Base-by-base conservation (phyloP, 495 filamentous ascomycete species). In the Penicillium malachiteum region DNA sequence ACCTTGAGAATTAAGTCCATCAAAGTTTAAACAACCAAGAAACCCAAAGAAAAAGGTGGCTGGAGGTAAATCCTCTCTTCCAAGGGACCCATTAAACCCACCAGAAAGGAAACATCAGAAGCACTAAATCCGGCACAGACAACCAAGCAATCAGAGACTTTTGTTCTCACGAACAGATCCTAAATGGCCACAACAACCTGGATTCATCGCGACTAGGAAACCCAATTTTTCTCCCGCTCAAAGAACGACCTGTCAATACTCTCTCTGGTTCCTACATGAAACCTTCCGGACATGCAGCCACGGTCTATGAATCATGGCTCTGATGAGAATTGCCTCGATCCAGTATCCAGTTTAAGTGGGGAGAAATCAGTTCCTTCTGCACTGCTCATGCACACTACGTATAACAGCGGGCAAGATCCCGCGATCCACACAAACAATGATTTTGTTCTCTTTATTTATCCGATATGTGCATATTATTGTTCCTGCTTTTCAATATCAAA, bases 211-310 rank as follows among this genome's bases (percentile, higher is more conserved):
- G 34, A 9, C 34, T 37, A 37, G 5, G 12, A 37, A 37, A 37
- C 34, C 34, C 34, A 37, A 37, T 10, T 37, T 10, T 37, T 13
- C 34, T 9, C 34, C 34, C 34, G 12, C 8, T 37, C 8, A 37
- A 34, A 34, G 11, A 34, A 37, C 35, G 48, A 50, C 37, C 48
- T 50, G 35, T 40, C 48, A 50, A n/a, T 35, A 9, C 26, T 11
- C 16, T 41, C 8, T 50, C 17, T 8, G 48, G 12, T n/a, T 17
- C 40, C 7, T 38, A 30, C 43, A 34, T 38, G 30, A 46, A 39
- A 39, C 17, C 14, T 14, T 54, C 47, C 34, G 31, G 34, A 32
- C 30, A 16, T 56, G 53, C 53, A 56, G 57, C 18, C 54, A 57
- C 58, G 54, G 46, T 61, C 58, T 40, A 48, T 35, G 26, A 34